These are phyloP conservation scores for Ophiosphaerella narmari DNA, from an alignment of 2,329 filamentous ascomycete genomes.

Conservation along the genomic window DNA sequence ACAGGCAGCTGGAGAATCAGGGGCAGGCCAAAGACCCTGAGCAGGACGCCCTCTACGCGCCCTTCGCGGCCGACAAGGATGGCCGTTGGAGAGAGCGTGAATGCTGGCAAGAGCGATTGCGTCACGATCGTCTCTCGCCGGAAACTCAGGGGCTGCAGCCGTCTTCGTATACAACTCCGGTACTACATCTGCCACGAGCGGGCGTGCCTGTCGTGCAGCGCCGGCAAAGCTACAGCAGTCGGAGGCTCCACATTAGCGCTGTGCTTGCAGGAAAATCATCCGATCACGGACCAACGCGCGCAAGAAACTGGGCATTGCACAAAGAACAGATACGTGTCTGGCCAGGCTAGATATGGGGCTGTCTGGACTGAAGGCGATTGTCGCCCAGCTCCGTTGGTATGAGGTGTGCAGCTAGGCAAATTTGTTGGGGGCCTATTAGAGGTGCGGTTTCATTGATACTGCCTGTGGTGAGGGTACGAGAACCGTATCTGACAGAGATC, in stretches of 20 bases:
- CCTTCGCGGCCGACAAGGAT: slow-evolving; percentile 5
- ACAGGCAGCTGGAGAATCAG: neutral
- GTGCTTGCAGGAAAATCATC: slow-evolving; percentile 1
- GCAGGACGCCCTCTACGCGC: slow-evolving; percentile 9
- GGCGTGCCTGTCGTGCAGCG: neutral
- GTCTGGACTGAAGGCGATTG: neutral
- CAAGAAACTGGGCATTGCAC: neutral
- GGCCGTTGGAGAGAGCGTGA: neutral
- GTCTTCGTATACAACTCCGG: slow-evolving; percentile 10
- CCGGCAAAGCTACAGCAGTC: slow-evolving; percentile 1
- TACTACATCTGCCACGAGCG: slow-evolving; percentile 9
- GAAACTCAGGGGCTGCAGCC: slow-evolving; percentile 1
- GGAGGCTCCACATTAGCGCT: neutral
- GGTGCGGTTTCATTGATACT: too few species aligned
- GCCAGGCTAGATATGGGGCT: slow-evolving; percentile 3
- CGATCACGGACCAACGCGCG: neutral
- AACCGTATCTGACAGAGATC: too few species aligned
- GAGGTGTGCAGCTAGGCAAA: too few species aligned
- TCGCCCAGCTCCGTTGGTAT: neutral
- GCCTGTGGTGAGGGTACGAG: too few species aligned
- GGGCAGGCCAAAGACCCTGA: slow-evolving; percentile 20
- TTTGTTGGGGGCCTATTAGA: too few species aligned
- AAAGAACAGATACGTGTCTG: neutral
- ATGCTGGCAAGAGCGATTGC: slow-evolving; percentile 5
- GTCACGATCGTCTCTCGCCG: slow-evolving; percentile 4